Percentiles rank a stretch among this genome's conserved stretches.
Conservation (phyloP, 2,329 filamentous ascomycete genomes). For the Penicillium sp. region DNA sequence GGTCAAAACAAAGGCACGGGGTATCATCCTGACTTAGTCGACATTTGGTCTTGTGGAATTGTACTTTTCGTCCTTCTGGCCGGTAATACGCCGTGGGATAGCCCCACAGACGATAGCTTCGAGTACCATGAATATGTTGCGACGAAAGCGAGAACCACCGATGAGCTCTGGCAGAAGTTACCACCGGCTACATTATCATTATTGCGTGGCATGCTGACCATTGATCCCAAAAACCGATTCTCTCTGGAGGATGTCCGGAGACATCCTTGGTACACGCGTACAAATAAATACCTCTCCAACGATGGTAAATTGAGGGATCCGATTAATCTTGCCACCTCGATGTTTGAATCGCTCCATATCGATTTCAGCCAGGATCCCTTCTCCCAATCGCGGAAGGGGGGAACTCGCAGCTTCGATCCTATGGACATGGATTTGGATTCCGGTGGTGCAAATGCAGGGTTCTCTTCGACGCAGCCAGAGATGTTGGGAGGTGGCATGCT, state of each 20-base stretch:
- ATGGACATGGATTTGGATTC: conserved; percentile 68
- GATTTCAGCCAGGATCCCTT: conserved; percentile 73
- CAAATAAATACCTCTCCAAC: conserved; percentile 71
- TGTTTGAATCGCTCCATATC: conserved; percentile 88
- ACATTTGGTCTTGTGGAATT: conserved; percentile 97
- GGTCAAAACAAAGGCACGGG: conserved; percentile 45
- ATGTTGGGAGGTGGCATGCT: conserved; percentile 69
- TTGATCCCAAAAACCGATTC: conserved; percentile 74
- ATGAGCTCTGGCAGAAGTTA: conserved; percentile 80
- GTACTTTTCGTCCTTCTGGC: conserved; percentile 95
- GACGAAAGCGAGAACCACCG: conserved; percentile 75
- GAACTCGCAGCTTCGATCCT: conserved; percentile 48
- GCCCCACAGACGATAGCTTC: conserved; percentile 79
- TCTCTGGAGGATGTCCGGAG: conserved; percentile 81
- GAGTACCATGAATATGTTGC: conserved; percentile 87
- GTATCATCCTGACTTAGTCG: conserved; percentile 70
- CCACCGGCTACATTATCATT: conserved; percentile 74
- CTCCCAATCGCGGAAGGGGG: conserved; percentile 41
- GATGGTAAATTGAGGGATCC: conserved; percentile 77
- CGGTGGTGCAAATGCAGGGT: conserved; percentile 44
- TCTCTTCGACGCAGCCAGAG: conserved; percentile 85
- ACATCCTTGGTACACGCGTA: conserved; percentile 91
- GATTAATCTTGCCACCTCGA: conserved; percentile 82
- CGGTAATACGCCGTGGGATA: conserved; percentile 97
- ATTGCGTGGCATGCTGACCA: conserved; percentile 86